These are phyloP conservation scores for Petrea volubilis DNA, from an alignment of 257 asterid genomes.

Conservation along the genomic window DNA sequence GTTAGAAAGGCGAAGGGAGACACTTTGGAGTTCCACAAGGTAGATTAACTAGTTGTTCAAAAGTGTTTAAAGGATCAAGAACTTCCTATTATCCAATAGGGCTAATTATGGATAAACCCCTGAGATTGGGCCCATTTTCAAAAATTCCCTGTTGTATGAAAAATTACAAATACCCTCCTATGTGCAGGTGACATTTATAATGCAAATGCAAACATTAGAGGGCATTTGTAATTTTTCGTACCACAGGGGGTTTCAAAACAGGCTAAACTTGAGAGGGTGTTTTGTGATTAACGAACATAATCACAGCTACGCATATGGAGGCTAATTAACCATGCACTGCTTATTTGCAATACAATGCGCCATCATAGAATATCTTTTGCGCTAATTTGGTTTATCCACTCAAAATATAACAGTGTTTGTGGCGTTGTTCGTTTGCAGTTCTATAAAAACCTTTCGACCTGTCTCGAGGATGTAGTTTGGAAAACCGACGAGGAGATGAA, in stretches of 20 bases:
- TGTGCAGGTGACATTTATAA: too few relatives aligned
- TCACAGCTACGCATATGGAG: not conserved
- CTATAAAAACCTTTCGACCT: constrained; percentile 76
- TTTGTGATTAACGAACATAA: too few relatives aligned
- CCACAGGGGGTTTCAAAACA: too few relatives aligned
- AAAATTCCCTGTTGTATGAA: too few relatives aligned
- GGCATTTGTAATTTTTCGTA: too few relatives aligned
- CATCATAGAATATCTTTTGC: not conserved
- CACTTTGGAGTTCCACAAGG: constrained; percentile 85
- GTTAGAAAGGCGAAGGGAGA: constrained; percentile 79
- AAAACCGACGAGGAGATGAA: constrained; percentile 64
- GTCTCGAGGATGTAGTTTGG: constrained; percentile 90
- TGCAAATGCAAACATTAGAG: too few relatives aligned
- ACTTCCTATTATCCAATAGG: not conserved
- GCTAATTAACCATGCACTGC: not conserved
- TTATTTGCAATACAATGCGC: not conserved
- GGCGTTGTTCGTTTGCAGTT: constrained; percentile 49
- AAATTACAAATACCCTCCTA: too few relatives aligned
- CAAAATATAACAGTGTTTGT: not conserved
- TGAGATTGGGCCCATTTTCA: too few relatives aligned
- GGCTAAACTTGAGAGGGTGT: too few relatives aligned
- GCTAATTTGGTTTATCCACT: not conserved
- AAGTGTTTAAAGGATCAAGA: too few relatives aligned
- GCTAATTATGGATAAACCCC: not conserved
- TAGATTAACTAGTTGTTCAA: constrained; percentile 19